Base-by-base conservation (phyloP, 2,329 filamentous ascomycete genomes). In the Colletotrichum tabaci region DNA sequence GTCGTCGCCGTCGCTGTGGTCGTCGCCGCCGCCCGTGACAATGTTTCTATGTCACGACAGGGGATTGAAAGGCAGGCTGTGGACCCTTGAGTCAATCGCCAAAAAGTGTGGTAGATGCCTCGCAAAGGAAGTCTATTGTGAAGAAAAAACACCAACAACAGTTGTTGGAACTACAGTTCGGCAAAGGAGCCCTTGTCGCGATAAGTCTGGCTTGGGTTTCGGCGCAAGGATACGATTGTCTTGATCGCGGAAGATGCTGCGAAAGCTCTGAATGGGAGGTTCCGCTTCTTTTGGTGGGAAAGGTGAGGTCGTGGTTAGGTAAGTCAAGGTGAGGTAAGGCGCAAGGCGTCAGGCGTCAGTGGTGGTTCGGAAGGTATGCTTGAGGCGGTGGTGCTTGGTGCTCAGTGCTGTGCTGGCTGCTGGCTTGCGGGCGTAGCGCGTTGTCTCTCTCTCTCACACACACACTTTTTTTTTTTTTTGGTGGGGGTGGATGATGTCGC, bases 181-280 rank as follows among this genome's bases (percentile, higher is more conserved):
- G 55, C 67, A 72, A 72, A 72, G 70, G 44, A 63, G 61, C 56
- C 62, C 70, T 72, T 72, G 70, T 72, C 53, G 67, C 61, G 47
- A 71, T 72, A 66, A 46, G 56, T 58, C 61, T 61, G 40, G 50
- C 44, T 49, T 70, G 50, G 44, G 69, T 64, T 72, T 72, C 67
- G 70, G 61, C 70, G 70, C 66, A 71, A 61, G 61, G 60, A 46
- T 65, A 47, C 40, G 53, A 63, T 70, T 72, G 66, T 72, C 70
- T 72, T 38, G 70, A 49, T 64, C 18, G 44, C n/a, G 21, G 68
- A 47, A 26, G 50, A 66, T 38, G 61, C 18, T 66, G 55, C 60
- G 53, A 72, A 72, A 72, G 70, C 67, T 71, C 55, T 72, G 56
- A 72, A 70, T 56, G 66, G 44, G 40, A 66, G 61, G 35, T 61